These are phyloP conservation scores for Haematococcus sp. DNA, from an alignment of 139 green algal species.

Conservation along the genomic window DNA sequence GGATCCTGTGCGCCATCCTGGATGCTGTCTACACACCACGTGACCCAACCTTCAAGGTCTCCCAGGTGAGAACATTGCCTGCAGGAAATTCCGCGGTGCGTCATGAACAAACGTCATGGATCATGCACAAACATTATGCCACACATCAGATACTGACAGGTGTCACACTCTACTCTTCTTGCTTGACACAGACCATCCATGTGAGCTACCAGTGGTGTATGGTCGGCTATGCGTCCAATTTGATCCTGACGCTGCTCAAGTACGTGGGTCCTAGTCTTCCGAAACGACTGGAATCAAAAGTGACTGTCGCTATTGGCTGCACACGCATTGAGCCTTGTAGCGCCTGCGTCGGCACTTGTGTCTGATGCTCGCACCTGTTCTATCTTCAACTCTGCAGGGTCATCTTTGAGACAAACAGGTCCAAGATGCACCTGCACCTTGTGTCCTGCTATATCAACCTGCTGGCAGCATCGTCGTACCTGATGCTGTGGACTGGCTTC, in stretches of 20 bases:
- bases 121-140: too few relatives aligned
- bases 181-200: too few relatives aligned
- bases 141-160: too few relatives aligned
- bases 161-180: too few relatives aligned
- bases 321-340: too few relatives aligned
- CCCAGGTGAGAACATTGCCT: background rate
- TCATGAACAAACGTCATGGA: too few relatives aligned
- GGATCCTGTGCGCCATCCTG: background rate
- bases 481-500: slow-evolving; percentile 39
- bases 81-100: too few relatives aligned
- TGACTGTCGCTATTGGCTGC: too few relatives aligned
- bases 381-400: slow-evolving; percentile 2
- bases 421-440: slow-evolving; percentile 32
- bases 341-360: background rate
- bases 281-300: too few relatives aligned
- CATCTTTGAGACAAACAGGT: slow-evolving; percentile 32
- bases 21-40: slow-evolving; percentile 2
- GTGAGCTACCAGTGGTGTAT: slow-evolving; percentile 32
- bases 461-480: slow-evolving; percentile 27
- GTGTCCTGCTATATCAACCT: slow-evolving; percentile 40
- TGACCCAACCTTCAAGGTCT: background rate
- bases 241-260: slow-evolving; percentile 27
- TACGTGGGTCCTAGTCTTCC: too few relatives aligned
- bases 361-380: too few relatives aligned
- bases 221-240: slow-evolving; percentile 23